Base-by-base conservation (phyloP, 2,329 filamentous ascomycete species). In the Phaeosphaeriaceae sp. region DNA sequence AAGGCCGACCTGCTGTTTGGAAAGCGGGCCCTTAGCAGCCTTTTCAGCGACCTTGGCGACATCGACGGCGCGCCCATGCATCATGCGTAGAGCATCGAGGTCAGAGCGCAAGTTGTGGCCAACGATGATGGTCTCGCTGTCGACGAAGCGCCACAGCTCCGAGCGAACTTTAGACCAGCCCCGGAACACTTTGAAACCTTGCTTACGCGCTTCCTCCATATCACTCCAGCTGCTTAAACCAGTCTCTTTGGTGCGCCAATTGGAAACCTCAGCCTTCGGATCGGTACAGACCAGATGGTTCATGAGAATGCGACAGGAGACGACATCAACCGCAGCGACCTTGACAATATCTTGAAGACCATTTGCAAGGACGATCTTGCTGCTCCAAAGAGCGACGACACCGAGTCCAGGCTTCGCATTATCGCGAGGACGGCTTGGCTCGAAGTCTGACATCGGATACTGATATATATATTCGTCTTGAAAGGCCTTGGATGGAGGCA, bases 61-160 rank as follows among this genome's bases (percentile, higher is more conserved):
- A 30, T 73, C 70, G 7, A 73, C 54, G 7, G 61, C 64, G 9
- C 68, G 65, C 15, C 69, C 70, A 42, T 73, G 69, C 5, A 66
- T 54, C 52, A 73, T 67, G 4, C 70, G 63, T n/a, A 73, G 54
- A 2, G 60, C 56, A 45, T 72, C 69, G 4, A 72, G 56, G 21
- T 71, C 68, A 2, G 55, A 50, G 12, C 69, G 69, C 16, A 73
- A 50, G 42, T 72, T 68, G 39, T 68, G 56, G 16, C 70, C 70
- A 5, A 73, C 48, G n/a, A 73, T 46, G 38, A 73, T 67, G 30
- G 69, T 72, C 6, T 69, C 54, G 6, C 57, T 60, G 50, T 71
- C 65, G 11, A 71, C 45, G 39, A 69, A 70, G 34, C 52, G 64
- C 48, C 56, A 63, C 0, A 73, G 48, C 9, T 68, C 67, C 8